These are phyloP conservation scores for Neolentinus lepideus DNA, from an alignment of 1,284 basidiomycete species.

Conservation along the genomic window DNA sequence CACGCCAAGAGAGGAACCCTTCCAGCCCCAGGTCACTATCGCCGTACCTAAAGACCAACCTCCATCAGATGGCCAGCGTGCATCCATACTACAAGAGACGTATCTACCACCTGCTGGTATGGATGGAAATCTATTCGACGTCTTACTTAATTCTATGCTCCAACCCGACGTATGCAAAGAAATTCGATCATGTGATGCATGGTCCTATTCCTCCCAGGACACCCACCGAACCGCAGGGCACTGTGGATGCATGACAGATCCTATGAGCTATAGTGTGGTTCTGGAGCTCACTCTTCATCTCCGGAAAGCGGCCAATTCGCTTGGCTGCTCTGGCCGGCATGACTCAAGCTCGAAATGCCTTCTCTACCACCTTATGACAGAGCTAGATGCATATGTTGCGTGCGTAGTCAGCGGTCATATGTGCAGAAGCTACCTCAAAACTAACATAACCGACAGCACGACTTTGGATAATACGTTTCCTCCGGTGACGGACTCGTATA, in stretches of 20 bases:
- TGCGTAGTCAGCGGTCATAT: conserved; percentile 27
- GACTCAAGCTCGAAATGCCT: conserved; percentile 35
- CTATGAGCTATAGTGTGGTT: conserved; percentile 43
- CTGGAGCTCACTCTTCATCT: conserved; percentile 57
- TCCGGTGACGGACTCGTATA: conserved; percentile 11
- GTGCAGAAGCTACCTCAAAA: neutral
- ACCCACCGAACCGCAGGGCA: conserved; percentile 20
- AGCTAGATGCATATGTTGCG: conserved; percentile 52
- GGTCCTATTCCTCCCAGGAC: neutral
- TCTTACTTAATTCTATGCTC: conserved; percentile 12
- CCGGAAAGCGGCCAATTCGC: conserved; percentile 47
- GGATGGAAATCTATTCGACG: conserved; percentile 6
- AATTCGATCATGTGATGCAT: neutral
- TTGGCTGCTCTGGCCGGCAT: conserved; percentile 44
- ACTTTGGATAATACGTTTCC: conserved; percentile 28
- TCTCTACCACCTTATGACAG: conserved; percentile 44
- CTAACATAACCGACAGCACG: conserved; percentile 16
- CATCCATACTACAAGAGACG: conserved; percentile 6
- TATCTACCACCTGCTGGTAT: conserved; percentile 3
- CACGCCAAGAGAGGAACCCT: neutral
- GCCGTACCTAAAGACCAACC: neutral
- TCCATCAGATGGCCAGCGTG: neutral
- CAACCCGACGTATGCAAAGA: conserved; percentile 5
- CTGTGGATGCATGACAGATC: conserved; percentile 53
- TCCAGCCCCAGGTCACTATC: neutral